Evolutionary conservation across 768 basidiomycete genomes (phyloP).

Genomic region (Mycena olivaceomarginata): DNA sequence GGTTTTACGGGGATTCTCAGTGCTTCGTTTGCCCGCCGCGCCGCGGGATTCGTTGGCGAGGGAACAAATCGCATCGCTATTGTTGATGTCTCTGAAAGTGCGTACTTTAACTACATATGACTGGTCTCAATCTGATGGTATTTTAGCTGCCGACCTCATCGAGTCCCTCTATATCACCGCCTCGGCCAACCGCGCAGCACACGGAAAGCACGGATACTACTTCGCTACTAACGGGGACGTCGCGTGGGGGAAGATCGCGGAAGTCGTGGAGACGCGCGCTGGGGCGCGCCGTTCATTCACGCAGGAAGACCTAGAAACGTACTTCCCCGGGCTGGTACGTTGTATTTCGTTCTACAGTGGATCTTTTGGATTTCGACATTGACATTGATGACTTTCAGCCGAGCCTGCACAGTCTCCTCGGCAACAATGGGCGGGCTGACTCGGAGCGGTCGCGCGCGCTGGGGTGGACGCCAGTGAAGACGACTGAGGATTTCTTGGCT

Average conservation of each 20-base stretch:
- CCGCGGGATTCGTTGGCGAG: slow-evolving; percentile 26
- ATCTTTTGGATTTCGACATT: background rate
- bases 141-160: slow-evolving; percentile 30
- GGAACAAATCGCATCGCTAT: slow-evolving; percentile 23
- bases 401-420: slow-evolving; percentile 33
- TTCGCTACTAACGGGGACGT: slow-evolving; percentile 47
- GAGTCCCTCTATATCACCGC: slow-evolving; percentile 19
- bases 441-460: slow-evolving; percentile 50
- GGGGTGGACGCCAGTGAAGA: slow-evolving; percentile 61
- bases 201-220: slow-evolving; percentile 50
- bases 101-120: background rate
- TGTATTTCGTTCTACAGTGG: background rate
- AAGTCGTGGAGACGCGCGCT: slow-evolving; percentile 40
- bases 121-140: background rate
- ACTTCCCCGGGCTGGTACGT: slow-evolving; percentile 40
- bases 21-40: slow-evolving; percentile 17
- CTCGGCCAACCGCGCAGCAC: slow-evolving; percentile 12
- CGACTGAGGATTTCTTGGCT: slow-evolving; percentile 54
- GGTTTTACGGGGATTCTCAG: background rate
- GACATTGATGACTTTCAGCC: background rate
- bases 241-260: slow-evolving; percentile 32
- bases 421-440: slow-evolving; percentile 48
- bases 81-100: slow-evolving; percentile 37
- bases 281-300: slow-evolving; percentile 50
- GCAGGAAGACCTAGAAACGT: slow-evolving; percentile 51